Evolutionary conservation across 805 yeast species (phyloP).

Genomic region (Saccharomycopsis schoenii): DNA sequence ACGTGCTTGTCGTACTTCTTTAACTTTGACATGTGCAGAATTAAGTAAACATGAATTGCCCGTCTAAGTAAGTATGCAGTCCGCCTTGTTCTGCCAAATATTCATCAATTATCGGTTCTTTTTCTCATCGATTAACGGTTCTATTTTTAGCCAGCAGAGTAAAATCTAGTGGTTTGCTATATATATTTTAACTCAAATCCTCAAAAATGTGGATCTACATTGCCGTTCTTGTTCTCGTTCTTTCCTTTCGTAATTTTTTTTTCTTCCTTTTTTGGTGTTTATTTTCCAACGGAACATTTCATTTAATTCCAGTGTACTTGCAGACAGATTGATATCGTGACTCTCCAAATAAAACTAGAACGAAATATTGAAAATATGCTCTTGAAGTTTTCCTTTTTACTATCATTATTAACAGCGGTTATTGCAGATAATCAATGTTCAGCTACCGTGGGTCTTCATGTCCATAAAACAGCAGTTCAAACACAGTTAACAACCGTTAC

Average conservation of each 20-base stretch:
- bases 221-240: no score
- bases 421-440: constrained; percentile 7
- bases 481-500: constrained; percentile 33
- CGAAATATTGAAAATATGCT: not conserved
- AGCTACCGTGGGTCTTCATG: constrained; percentile 22
- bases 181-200: no score
- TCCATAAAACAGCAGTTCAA: constrained; percentile 43
- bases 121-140: not conserved
- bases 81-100: not conserved
- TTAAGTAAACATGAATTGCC: not conserved
- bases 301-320: no score
- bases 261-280: no score
- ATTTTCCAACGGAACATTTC: no score
- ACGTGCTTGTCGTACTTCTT: not conserved
- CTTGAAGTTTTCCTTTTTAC: not conserved
- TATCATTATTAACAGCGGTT: not conserved
- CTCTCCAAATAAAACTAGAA: not conserved
- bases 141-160: no score
- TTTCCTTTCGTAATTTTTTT: no score
- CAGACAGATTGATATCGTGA: no score
- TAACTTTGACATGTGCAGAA: not conserved
- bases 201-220: no score
- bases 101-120: not conserved
- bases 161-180: no score
- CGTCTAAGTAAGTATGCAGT: not conserved